Evolutionary conservation across 1,284 basidiomycete genomes (phyloP).

Genomic region (Ceratobasidium sp.): DNA sequence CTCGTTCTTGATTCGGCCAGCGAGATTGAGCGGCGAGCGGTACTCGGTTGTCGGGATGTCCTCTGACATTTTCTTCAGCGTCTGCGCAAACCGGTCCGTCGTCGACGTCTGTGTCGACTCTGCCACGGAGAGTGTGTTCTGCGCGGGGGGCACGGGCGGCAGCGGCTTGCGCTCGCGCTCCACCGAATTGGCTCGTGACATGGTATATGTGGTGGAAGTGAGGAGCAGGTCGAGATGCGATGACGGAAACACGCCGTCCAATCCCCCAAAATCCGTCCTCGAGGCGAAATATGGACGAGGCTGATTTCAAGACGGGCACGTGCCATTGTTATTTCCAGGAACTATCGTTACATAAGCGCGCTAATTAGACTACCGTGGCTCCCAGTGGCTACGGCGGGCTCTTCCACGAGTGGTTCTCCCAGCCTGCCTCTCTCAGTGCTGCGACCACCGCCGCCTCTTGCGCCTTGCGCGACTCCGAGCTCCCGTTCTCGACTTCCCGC

Average conservation of each 20-base stretch:
- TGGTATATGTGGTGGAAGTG: constrained; percentile 10
- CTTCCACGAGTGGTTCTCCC: constrained; percentile 68
- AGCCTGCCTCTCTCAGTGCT: constrained; percentile 61
- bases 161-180: constrained; percentile 33
- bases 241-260: background rate
- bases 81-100: constrained; percentile 13
- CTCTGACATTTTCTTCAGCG: constrained; percentile 29
- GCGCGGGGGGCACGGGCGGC: constrained; percentile 9
- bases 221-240: constrained; percentile 13
- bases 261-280: constrained; percentile 11
- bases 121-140: constrained; percentile 2
- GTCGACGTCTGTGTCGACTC: constrained; percentile 13
- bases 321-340: constrained; percentile 5
- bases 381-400: constrained; percentile 22
- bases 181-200: constrained; percentile 35
- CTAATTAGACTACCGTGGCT: background rate
- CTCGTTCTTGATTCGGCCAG: constrained; percentile 24
- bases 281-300: constrained; percentile 18
- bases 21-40: constrained; percentile 32
- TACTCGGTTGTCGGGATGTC: constrained; percentile 32
- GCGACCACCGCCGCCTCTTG: constrained; percentile 59
- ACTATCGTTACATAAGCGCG: constrained; percentile 4
- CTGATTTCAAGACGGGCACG: constrained; percentile 22
- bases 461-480: constrained; percentile 53
- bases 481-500: constrained; percentile 60